phyloP scores from a whole-genome alignment of 2,329 filamentous ascomycete species.

The Cadophora sp. region DNA sequence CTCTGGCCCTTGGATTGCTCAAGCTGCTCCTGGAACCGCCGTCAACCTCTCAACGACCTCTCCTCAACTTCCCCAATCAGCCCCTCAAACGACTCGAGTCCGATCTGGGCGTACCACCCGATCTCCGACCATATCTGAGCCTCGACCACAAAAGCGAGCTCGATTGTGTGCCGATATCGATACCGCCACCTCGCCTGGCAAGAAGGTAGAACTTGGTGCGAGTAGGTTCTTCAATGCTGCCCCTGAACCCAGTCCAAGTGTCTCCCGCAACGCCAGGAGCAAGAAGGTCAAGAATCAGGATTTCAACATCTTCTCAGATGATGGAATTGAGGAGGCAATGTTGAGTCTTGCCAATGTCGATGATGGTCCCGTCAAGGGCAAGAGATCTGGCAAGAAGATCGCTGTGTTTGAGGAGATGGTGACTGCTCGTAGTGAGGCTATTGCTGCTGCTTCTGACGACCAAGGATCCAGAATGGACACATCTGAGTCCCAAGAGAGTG shows the following conservation, averaged over 20 bases:
- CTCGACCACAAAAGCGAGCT: constrained; percentile 56
- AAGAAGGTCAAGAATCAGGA: constrained; percentile 52
- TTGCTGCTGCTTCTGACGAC: constrained; percentile 11
- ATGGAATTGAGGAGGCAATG: constrained; percentile 57
- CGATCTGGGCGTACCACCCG: constrained; percentile 52
- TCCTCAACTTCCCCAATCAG: constrained; percentile 45
- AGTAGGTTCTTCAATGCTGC: constrained; percentile 56
- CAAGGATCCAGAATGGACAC: constrained; percentile 14
- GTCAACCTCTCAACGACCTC: constrained; percentile 41
- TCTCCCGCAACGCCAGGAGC: constrained; percentile 43
- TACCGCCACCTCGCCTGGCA: constrained; percentile 45
- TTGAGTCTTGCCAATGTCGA: constrained; percentile 50
- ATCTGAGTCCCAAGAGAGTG: constrained; percentile 31
- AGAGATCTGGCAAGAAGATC: constrained; percentile 34
- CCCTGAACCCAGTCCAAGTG: constrained; percentile 49
- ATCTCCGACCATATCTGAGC: constrained; percentile 48
- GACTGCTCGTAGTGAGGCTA: constrained; percentile 4
- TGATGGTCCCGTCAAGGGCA: constrained; percentile 23
- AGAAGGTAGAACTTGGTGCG: constrained; percentile 45
- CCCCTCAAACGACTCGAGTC: constrained; percentile 45
- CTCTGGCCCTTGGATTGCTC: constrained; percentile 60
- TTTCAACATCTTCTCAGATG: constrained; percentile 59
- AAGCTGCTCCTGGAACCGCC: constrained; percentile 49
- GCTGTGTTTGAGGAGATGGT: constrained; percentile 35
- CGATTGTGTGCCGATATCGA: constrained; percentile 57